A percentile compares a stretch with the other conserved stretches of the same genome.
Conservation (phyloP, 2,329 filamentous ascomycete species). For the Davidsoniella virescens region DNA sequence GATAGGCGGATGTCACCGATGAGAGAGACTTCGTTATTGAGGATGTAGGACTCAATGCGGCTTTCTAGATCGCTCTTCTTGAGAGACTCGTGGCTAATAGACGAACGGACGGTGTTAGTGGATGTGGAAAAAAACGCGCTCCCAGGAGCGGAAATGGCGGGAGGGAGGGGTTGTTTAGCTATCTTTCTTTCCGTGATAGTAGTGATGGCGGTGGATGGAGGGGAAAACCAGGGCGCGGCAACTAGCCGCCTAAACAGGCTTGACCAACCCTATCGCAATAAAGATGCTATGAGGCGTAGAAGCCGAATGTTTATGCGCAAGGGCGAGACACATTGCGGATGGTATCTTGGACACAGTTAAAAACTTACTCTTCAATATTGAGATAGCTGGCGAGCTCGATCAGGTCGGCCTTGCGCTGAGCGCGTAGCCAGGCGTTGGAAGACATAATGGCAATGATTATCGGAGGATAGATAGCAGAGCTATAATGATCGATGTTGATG, state of each 20-base stretch:
- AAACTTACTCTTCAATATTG: constrained; percentile 55
- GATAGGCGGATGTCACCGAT: constrained; percentile 46
- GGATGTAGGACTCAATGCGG: constrained; percentile 56
- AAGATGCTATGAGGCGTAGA: no score
- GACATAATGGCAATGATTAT: constrained; percentile 32
- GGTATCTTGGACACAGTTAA: neutral
- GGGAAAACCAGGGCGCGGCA: neutral
- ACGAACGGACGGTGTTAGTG: neutral
- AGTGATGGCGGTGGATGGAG: neutral
- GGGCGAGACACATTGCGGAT: no score
- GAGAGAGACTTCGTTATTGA: constrained; percentile 50
- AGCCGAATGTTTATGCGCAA: no score
- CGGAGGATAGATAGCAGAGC: neutral
- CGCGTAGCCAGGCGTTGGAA: constrained; percentile 56
- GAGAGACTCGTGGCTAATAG: constrained; percentile 45
- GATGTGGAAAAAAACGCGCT: constrained; percentile 7
- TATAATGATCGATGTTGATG: neutral
- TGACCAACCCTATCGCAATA: no score
- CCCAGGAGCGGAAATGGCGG: neutral
- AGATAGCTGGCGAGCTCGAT: constrained; percentile 55
- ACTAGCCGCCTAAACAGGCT: no score
- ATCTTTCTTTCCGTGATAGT: neutral
- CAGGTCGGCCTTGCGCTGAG: constrained; percentile 70
- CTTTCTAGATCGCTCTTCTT: constrained; percentile 69
- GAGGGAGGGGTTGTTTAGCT: neutral